Base-by-base conservation (phyloP, 2,329 filamentous ascomycete species). In the Escovopsis sp. region DNA sequence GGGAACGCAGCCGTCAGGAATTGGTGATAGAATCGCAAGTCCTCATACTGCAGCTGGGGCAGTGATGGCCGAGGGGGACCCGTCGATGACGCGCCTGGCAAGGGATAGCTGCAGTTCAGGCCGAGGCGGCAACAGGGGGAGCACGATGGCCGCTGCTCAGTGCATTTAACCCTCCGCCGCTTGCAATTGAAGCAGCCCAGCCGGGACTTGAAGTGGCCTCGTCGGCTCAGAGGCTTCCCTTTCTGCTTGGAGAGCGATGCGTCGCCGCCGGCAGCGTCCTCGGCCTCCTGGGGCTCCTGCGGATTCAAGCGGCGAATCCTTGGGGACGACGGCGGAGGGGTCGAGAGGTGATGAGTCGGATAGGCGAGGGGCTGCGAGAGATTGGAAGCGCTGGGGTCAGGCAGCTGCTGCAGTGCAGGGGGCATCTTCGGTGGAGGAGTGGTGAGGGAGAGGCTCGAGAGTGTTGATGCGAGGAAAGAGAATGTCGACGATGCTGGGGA, bases 11-110 rank as follows among this genome's bases (percentile, higher is more conserved):
- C 51, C 1, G 64, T 55, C 11, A 72, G 48, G 45, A 71, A 72
- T 46, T 71, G 67, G 44, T 70, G 66, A 45, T 70, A 71, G 47
- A 70, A 68, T 7, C 64, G 57, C 53, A 72, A 58, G 46, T 72
- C 68, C 35, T 66, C 56, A 13, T 63, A 50, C 24, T 54, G 57
- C 43, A 67, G 65, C 27, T 39, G 43, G 20, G 49, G 45, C 24
- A 47, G 35, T 7, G 45, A 39, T 31, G 48, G 39, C 13, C 46
- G 41, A 13, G 48, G 41, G 6, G 42, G 20, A 8, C 39, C 39
- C 15, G 39, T 45, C 7, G 16, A 43, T 4, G 40, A 25, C 10
- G 42, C 25, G 11, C 43, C 34, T 8, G 46, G 27, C 29, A 47
- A 24, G 13, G 59, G 53, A 43, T 62, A 59, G 45, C 56, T 48